phyloP scores from a whole-genome alignment of 163 green algal species.

The Chlorella variabilis region DNA sequence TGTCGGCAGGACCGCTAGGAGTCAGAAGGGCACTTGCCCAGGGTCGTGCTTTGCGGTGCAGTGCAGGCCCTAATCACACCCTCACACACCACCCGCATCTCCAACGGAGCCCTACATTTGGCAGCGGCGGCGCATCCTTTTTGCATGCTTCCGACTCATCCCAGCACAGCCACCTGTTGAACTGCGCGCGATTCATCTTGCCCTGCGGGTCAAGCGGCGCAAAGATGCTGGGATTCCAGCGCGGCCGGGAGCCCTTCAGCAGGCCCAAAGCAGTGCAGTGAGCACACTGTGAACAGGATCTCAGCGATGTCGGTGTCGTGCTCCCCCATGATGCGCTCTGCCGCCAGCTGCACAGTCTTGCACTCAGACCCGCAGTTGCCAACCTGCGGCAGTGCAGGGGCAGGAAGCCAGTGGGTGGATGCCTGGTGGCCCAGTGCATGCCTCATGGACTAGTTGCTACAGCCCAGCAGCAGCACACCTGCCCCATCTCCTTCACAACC shows the following conservation, averaged over 20 bases:
- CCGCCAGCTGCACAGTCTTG: conserved; percentile 64
- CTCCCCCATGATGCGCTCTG: conserved; percentile 58
- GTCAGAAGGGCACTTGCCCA: neutral
- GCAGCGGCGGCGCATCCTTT: conserved; percentile 18
- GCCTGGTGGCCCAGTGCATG: too few species aligned
- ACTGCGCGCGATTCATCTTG: conserved; percentile 49
- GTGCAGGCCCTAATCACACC: too few species aligned
- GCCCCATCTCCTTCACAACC: conserved; percentile 54
- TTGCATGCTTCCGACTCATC: conserved; percentile 47
- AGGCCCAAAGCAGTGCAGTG: neutral
- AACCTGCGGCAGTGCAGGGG: conserved; percentile 11
- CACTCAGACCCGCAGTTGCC: conserved; percentile 46
- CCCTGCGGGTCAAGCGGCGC: too few species aligned
- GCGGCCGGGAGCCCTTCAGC: neutral
- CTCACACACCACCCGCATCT: too few species aligned
- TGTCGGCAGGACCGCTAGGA: too few species aligned
- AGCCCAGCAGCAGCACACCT: too few species aligned
- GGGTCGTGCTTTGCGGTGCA: too few species aligned
- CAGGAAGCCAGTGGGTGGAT: too few species aligned
- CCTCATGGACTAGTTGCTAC: too few species aligned
- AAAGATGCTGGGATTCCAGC: too few species aligned
- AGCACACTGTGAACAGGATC: conserved; percentile 52
- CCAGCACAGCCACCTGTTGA: conserved; percentile 67
- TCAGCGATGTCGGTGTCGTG: conserved; percentile 72
- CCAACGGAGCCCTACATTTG: conserved; percentile 7